Conservation (phyloP, 176 grass and related monocot genomes). For the Dactylis glomerata region DNA sequence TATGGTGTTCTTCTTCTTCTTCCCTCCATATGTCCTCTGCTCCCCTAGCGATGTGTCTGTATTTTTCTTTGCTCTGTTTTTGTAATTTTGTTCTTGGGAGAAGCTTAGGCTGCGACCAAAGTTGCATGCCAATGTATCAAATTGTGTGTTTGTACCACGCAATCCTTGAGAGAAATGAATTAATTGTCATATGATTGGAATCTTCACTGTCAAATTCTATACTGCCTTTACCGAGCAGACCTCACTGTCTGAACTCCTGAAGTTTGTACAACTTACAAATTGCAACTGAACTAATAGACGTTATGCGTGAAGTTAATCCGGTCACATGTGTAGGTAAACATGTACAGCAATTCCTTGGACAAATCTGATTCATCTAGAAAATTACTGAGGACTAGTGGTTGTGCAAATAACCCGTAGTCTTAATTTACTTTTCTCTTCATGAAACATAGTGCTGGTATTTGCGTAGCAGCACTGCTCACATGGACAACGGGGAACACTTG, state of each 20-base stretch:
- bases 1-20: not conserved
- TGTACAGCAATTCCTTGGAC: not conserved
- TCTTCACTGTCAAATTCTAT: not conserved
- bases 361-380: not conserved
- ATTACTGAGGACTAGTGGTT: not conserved
- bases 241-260: not conserved
- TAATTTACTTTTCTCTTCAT: not conserved
- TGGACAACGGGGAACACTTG: not conserved
- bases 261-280: not conserved
- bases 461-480: not conserved
- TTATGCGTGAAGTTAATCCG: not conserved
- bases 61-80: not conserved
- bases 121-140: conserved; percentile 8
- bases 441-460: not conserved
- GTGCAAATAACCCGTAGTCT: not conserved
- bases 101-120: not conserved
- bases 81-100: not conserved
- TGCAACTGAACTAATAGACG: not conserved
- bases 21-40: conserved; percentile 40
- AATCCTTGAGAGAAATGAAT: conserved; percentile 22
- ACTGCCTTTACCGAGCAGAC: too few relatives aligned
- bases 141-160: conserved; percentile 31
- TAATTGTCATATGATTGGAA: not conserved
- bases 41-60: conserved; percentile 30
- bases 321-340: not conserved